phyloP scores from a whole-genome alignment of 2,329 filamentous ascomycete genomes.

The Epichloe gansuensis region DNA sequence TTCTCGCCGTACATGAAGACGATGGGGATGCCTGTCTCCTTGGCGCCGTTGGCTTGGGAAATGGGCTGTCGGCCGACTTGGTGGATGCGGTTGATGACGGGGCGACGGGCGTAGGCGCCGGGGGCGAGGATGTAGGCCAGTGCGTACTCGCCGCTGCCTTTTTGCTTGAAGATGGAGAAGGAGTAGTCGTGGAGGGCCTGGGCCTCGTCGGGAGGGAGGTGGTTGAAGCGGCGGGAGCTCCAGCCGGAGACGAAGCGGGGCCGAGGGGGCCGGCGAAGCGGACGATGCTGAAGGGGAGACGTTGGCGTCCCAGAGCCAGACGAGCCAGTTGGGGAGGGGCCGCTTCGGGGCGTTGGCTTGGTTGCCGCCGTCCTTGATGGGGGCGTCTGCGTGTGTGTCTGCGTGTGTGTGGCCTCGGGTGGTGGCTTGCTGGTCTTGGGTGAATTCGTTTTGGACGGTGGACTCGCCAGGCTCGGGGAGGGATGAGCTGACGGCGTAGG shows the following conservation, averaged over 20 bases:
- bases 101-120: conserved; percentile 80
- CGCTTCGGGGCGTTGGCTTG: conserved; percentile 31
- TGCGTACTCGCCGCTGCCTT: conserved; percentile 87
- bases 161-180: conserved; percentile 86
- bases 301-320: conserved; percentile 94
- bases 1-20: conserved; percentile 95
- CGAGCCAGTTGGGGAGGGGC: conserved; percentile 72
- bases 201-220: conserved; percentile 68
- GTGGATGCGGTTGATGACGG: conserved; percentile 77
- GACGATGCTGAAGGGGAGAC: conserved; percentile 84
- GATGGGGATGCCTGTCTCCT: conserved; percentile 62
- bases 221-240: conserved; percentile 86
- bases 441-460: conserved; percentile 65
- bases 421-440: conserved; percentile 53
- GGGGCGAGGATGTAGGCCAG: conserved; percentile 87
- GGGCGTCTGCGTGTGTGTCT: background rate
- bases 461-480: conserved; percentile 69
- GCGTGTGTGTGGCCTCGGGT: background rate
- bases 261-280: conserved; percentile 82
- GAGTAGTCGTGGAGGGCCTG: conserved; percentile 84
- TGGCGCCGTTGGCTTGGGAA: conserved; percentile 15
- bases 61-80: conserved; percentile 66
- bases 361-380: conserved; percentile 2
- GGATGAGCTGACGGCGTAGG: conserved; percentile 69
- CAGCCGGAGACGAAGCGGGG: conserved; percentile 83